Evolutionary conservation across 495 filamentous ascomycete species (phyloP).

Genomic region (Articulospora tetracladia): DNA sequence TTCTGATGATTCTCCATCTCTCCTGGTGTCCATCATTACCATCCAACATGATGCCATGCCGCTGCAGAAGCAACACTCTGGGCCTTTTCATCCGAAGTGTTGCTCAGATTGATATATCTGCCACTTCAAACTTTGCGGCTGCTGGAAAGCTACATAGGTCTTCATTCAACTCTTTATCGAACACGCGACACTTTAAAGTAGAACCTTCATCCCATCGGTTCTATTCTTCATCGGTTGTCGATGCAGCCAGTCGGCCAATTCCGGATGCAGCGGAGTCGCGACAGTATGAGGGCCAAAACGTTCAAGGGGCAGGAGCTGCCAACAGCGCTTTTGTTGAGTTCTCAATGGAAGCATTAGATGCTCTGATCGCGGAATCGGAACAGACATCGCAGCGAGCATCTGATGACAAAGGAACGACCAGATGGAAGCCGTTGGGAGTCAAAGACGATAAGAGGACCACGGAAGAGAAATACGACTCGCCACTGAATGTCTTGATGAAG

Average conservation of each 20-base stretch:
- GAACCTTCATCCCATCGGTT: not conserved
- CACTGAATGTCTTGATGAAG: constrained; percentile 7
- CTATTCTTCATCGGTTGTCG: not conserved
- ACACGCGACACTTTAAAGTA: not conserved
- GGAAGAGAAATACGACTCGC: not conserved
- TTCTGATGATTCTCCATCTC: not conserved
- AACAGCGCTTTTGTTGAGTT: constrained; percentile 29
- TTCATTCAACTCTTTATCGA: not conserved
- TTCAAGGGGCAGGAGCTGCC: constrained; percentile 10
- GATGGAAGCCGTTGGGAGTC: not conserved
- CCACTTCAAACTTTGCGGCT: not conserved
- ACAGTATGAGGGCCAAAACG: constrained; percentile 1
- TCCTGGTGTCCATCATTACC: not conserved
- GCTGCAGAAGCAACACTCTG: constrained; percentile 41
- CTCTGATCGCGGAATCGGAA: constrained; percentile 1
- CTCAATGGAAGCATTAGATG: constrained; percentile 30
- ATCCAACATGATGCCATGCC: constrained; percentile 39
- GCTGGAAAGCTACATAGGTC: not conserved
- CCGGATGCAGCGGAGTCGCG: not conserved
- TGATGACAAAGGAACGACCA: not conserved
- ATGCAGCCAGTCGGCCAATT: not conserved
- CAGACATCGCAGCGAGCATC: not conserved
- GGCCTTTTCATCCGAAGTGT: constrained; percentile 45
- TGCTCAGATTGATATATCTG: constrained; percentile 35
- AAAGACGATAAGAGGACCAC: no score